phyloP scores from a whole-genome alignment of 2,329 filamentous ascomycete species.

The Cadophora sp. region DNA sequence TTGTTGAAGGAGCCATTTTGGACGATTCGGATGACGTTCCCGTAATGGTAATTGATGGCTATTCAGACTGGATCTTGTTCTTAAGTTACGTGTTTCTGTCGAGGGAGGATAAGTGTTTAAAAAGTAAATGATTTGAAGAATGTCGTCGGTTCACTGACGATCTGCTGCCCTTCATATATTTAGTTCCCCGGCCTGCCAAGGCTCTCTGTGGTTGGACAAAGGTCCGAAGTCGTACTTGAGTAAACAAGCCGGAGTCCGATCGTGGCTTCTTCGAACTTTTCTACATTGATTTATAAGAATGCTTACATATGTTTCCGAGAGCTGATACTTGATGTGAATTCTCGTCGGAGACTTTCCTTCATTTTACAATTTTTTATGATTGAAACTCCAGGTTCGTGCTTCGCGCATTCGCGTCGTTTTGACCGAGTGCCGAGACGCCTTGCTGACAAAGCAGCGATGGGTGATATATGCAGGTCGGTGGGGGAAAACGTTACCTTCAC shows the following conservation, averaged over 20 bases:
- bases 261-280: not conserved
- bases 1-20: conserved; percentile 20
- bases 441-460: not conserved
- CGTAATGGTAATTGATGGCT: not conserved
- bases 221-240: not conserved
- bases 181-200: not conserved
- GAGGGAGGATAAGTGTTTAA: not conserved
- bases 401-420: conserved; percentile 5
- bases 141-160: not conserved
- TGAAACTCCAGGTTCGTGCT: not conserved
- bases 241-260: not conserved
- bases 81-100: not conserved
- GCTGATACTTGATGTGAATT: not conserved
- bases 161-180: not conserved
- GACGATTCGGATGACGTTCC: not conserved
- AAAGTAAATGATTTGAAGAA: not conserved
- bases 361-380: not conserved
- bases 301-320: conserved; percentile 1
- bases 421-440: not conserved
- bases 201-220: not conserved
- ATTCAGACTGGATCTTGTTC: not conserved
- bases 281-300: not conserved
- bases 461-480: not conserved
- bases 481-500: not conserved
- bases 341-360: not conserved